These are phyloP conservation scores for Hypoxylon fragiforme DNA, from an alignment of 495 filamentous ascomycete genomes.

Conservation along the genomic window DNA sequence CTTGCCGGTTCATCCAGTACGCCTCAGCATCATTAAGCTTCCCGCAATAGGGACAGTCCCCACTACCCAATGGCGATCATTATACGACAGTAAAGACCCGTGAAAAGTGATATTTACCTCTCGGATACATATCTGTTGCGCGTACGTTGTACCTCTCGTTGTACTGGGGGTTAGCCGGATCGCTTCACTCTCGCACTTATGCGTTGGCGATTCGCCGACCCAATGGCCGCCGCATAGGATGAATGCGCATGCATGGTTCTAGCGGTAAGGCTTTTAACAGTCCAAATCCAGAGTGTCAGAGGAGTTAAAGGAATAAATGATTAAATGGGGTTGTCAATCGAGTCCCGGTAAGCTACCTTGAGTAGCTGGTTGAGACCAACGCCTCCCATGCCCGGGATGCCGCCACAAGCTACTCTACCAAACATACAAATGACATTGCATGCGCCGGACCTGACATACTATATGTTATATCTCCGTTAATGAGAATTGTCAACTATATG, in stretches of 20 bases:
- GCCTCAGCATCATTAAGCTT: slow-evolving; percentile 19
- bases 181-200: neutral
- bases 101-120: neutral
- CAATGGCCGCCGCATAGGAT: neutral
- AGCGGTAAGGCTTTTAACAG: too few relatives aligned
- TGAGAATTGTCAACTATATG: neutral
- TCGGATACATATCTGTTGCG: too few relatives aligned
- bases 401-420: too few relatives aligned
- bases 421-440: slow-evolving; percentile 12
- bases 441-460: slow-evolving; percentile 8
- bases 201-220: too few relatives aligned
- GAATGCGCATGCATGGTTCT: slow-evolving; percentile 4
- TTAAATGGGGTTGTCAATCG: too few relatives aligned
- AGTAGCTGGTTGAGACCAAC: slow-evolving; percentile 1
- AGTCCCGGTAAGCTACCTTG: too few relatives aligned
- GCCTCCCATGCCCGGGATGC: slow-evolving; percentile 14
- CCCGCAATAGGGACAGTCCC: slow-evolving; percentile 21
- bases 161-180: neutral
- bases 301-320: too few relatives aligned
- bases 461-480: too few relatives aligned
- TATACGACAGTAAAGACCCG: slow-evolving; percentile 22
- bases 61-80: slow-evolving; percentile 34
- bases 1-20: too few relatives aligned
- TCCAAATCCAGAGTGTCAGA: too few relatives aligned
- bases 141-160: neutral